Evolutionary conservation across 129 eudicot species (phyloP).

Genomic region (Rutidosis leptorrhynchoides): DNA sequence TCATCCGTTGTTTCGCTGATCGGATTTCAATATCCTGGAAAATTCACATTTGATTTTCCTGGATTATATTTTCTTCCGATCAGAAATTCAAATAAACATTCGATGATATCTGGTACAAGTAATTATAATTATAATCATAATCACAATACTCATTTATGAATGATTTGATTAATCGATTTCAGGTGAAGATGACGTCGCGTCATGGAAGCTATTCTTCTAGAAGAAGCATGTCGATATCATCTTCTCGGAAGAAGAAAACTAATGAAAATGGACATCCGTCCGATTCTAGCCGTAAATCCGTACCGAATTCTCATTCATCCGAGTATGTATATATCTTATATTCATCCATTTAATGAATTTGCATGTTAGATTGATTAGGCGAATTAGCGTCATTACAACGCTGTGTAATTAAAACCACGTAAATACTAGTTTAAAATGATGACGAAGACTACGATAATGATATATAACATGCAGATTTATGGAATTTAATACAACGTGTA

Average conservation of each 20-base stretch:
- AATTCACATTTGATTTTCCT: conserved; percentile 32
- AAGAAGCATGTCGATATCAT: conserved; percentile 55
- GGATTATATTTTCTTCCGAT: conserved; percentile 27
- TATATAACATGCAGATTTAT: background rate
- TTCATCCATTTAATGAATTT: background rate
- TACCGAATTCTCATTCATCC: conserved; percentile 49
- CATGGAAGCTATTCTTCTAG: conserved; percentile 57
- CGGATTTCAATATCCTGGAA: conserved; percentile 38
- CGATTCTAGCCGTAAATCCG: conserved; percentile 41
- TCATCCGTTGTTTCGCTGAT: conserved; percentile 1
- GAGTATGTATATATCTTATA: conserved; percentile 4
- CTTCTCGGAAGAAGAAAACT: conserved; percentile 46
- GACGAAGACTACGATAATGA: background rate
- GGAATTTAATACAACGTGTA: no score
- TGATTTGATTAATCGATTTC: conserved; percentile 12
- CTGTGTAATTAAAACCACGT: background rate
- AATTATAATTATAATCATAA: background rate
- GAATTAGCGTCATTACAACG: background rate
- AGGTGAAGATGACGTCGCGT: conserved; percentile 51
- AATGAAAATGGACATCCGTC: conserved; percentile 33
- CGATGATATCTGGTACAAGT: conserved; percentile 19
- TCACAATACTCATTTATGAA: no score
- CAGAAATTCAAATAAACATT: conserved; percentile 19
- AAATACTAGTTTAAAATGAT: background rate
- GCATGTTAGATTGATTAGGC: conserved; percentile 10